Evolutionary conservation across 345 rosid genomes (phyloP).

Genomic region (Aurinia saxatilis): DNA sequence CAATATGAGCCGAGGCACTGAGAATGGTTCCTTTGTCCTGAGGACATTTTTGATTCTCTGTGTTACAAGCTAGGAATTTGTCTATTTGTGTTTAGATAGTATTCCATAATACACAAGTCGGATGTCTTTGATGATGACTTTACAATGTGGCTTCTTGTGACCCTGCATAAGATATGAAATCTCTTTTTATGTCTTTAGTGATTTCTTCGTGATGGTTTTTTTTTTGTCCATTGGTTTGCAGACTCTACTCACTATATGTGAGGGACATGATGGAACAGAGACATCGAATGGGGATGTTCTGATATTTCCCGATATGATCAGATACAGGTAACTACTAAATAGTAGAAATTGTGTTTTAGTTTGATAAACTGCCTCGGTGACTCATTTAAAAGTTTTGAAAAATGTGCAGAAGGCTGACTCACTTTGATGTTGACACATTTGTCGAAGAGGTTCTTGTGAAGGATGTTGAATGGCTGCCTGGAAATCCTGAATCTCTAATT

Average conservation of each 20-base stretch:
- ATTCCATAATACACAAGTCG: neutral
- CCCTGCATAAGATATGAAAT: neutral
- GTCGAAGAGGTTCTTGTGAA: conserved; percentile 97
- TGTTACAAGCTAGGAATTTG: neutral
- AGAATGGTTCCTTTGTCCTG: neutral
- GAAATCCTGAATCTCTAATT: conserved; percentile 71
- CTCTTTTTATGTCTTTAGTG: neutral
- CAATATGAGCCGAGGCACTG: neutral
- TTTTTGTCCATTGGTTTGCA: conserved; percentile 3
- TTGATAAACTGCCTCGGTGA: no score
- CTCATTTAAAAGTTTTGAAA: no score
- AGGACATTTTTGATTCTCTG: neutral
- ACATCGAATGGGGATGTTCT: conserved; percentile 96
- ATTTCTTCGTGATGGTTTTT: neutral
- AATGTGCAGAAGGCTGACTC: conserved; percentile 92
- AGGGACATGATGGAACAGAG: conserved; percentile 98
- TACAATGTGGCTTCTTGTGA: conserved; percentile 10
- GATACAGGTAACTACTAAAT: conserved; percentile 90
- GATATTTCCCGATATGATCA: conserved; percentile 94
- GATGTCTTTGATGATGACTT: neutral
- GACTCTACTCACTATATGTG: conserved; percentile 90
- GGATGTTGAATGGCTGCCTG: conserved; percentile 90
- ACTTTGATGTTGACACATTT: conserved; percentile 96
- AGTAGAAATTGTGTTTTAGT: neutral
- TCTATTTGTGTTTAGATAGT: neutral